Base-by-base conservation (phyloP, 805 yeast species). In the Candida insectorum region DNA sequence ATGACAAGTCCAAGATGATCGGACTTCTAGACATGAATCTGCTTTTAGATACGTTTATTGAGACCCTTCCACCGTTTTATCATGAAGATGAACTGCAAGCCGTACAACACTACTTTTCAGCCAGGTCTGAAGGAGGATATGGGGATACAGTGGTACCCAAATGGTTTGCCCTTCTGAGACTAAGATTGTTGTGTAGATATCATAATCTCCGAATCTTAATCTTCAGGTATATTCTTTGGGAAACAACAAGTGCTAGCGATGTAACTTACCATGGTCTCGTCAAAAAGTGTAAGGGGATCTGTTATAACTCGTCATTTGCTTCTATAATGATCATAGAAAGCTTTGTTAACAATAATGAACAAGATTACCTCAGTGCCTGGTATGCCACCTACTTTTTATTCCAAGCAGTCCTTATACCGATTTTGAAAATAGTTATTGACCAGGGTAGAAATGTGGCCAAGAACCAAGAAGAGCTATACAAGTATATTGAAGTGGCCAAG, bases 1-100 rank as follows among this genome's bases (percentile, higher is more conserved):
- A 47, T 37, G 52, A 47, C 26, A 47, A 47, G 25, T 43, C 49
- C 6, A 47, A 45, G 24, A 47, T 47, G 52, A 41, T 47, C 23
- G 52, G 52, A 5, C 39, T 47, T 24, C 30, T 47, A 8, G 52
- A 47, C 34, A 47, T 47, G 48, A 45, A 45, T 29, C 44, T 41
- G 17, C 24, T 47, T 10, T 36, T 47, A n/a, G 44, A 41, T 5
- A 26, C 31, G 6, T 47, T 47, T 26, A 27, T 43, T 11, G 34
- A 25, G 9, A 34, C 33, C 3, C 30, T 47, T 15, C 52, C 52
- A 2, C 17, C 20, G 16, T 47, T 30, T 34, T 47, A 38, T 26
- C 32, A 38, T 33, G 48, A 43, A 36, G 37, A 45, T 31, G 43
- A 41, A 29, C 22, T 20, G 5, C 28, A 25, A 13, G 34, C 45